Conservation (phyloP, 2,329 filamentous ascomycete genomes). For the Colletotrichum sp. region DNA sequence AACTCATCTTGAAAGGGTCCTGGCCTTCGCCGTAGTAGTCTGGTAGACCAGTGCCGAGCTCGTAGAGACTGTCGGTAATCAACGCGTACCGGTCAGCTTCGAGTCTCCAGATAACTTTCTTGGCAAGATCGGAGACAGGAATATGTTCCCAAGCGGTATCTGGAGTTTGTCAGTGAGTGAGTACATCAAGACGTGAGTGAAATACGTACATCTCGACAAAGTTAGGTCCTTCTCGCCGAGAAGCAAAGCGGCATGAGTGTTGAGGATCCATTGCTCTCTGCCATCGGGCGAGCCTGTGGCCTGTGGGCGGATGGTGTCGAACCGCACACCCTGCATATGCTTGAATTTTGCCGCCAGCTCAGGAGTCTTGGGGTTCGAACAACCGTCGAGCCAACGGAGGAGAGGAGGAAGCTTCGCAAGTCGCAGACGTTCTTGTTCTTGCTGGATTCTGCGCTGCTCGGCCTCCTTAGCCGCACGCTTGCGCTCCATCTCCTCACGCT, state of each 20-base stretch:
- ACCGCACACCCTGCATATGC: conserved; percentile 64
- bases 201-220: conserved; percentile 62
- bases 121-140: conserved; percentile 58
- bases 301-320: conserved; percentile 64
- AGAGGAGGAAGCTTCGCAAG: conserved; percentile 64
- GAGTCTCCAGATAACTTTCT: conserved; percentile 63
- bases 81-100: conserved; percentile 63
- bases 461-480: conserved; percentile 56
- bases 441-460: conserved; percentile 53
- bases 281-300: conserved; percentile 58
- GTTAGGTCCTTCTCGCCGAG: conserved; percentile 68
- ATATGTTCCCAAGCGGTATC: conserved; percentile 65
- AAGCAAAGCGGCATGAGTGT: conserved; percentile 67
- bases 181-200: too few relatives aligned
- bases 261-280: conserved; percentile 71
- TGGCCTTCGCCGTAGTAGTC: conserved; percentile 53
- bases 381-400: conserved; percentile 64
- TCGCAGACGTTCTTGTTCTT: conserved; percentile 59
- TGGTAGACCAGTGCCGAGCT: conserved; percentile 58
- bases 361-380: conserved; percentile 54
- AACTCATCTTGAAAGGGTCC: conserved; percentile 48
- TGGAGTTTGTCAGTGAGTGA: conserved; percentile 28
- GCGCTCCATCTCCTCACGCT: conserved; percentile 51
- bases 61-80: conserved; percentile 52
- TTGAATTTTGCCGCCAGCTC: conserved; percentile 60